phyloP scores from a whole-genome alignment of 305 asterid genomes.

The Plantago coronopus region DNA sequence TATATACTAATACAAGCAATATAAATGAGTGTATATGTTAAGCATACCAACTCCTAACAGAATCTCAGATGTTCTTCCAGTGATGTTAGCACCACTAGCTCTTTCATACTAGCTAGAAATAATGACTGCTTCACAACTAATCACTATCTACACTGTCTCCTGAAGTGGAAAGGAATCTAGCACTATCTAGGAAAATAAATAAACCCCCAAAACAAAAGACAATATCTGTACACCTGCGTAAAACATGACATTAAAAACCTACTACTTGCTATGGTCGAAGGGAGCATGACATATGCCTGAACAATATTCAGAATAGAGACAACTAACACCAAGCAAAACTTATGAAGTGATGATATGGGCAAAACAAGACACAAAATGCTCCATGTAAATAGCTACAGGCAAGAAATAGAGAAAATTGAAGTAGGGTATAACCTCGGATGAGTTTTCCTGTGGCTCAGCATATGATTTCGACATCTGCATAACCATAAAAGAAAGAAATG shows the following conservation, averaged over 20 bases:
- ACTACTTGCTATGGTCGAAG: not conserved
- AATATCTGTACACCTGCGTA: not conserved
- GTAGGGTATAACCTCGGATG: constrained; percentile 62
- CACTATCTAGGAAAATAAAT: not conserved
- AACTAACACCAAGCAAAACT: not conserved
- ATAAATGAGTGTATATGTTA: not conserved
- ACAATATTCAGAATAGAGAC: not conserved
- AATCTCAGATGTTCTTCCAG: not conserved
- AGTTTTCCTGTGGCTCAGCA: constrained; percentile 53
- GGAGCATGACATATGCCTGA: not conserved
- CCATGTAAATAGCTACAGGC: not conserved
- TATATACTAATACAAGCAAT: not conserved
- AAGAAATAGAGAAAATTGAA: not conserved
- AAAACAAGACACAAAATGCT: not conserved
- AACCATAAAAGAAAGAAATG: constrained; percentile 19
- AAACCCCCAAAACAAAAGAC: no score
- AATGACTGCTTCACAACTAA: not conserved
- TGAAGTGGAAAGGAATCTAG: constrained; percentile 4
- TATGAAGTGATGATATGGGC: not conserved
- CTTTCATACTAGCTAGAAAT: constrained; percentile 1
- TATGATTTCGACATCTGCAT: constrained; percentile 50
- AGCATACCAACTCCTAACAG: not conserved
- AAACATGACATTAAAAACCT: not conserved
- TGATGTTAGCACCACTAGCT: no score
- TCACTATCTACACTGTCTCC: not conserved